These are phyloP conservation scores for Aspergillus panamensis DNA, from an alignment of 495 filamentous ascomycete species.

Conservation along the genomic window DNA sequence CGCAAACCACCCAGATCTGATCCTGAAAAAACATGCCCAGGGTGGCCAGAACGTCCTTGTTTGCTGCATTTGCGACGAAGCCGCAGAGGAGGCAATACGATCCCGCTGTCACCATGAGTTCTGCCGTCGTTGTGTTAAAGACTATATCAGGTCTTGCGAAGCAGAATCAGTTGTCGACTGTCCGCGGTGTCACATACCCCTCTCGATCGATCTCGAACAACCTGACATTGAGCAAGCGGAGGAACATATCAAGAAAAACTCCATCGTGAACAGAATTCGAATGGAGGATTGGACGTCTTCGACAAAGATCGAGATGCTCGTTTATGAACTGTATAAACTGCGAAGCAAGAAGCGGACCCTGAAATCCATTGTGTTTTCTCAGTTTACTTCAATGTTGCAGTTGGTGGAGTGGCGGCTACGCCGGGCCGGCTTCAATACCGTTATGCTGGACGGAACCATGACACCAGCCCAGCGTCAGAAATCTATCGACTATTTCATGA, in stretches of 20 bases:
- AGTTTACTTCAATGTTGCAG: conserved; percentile 71
- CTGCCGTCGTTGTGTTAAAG: conserved; percentile 83
- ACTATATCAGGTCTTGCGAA: conserved; percentile 73
- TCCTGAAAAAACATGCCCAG: conserved; percentile 79
- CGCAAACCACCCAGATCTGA: conserved; percentile 91
- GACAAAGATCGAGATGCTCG: conserved; percentile 93
- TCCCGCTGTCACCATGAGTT: conserved; percentile 93
- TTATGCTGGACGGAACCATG: conserved; percentile 97
- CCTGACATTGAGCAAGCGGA: conserved; percentile 89
- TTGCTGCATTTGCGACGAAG: conserved; percentile 91
- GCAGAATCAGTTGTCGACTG: conserved; percentile 67
- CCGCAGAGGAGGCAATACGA: conserved; percentile 88
- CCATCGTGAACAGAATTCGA: conserved; percentile 94
- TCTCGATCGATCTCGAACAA: conserved; percentile 89
- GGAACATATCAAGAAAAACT: conserved; percentile 78
- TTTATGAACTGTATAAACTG: conserved; percentile 87
- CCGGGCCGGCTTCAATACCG: conserved; percentile 91
- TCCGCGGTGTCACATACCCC: conserved; percentile 83
- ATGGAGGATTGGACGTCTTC: conserved; percentile 98
- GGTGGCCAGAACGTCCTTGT: conserved; percentile 88
- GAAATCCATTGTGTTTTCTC: conserved; percentile 78
- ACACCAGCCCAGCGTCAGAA: conserved; percentile 86
- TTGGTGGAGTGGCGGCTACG: conserved; percentile 92
- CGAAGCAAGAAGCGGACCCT: conserved; percentile 85
- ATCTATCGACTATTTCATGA: conserved; percentile 94